Conservation (phyloP, 208 protist genomes). For the Trypanosoma platydactyli region DNA sequence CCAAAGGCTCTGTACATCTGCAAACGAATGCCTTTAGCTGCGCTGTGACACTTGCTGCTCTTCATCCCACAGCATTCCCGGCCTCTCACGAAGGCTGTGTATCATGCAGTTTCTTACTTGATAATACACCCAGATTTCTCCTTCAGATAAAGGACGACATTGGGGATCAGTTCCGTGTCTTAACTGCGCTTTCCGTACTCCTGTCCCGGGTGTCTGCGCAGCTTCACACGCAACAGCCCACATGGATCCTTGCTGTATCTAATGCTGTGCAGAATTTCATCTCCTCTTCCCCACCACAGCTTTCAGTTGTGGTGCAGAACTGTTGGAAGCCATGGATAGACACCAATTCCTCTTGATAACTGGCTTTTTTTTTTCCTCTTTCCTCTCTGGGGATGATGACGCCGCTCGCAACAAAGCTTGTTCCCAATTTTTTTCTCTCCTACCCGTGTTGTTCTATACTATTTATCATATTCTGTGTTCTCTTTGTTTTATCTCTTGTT, state of each 20-base stretch:
- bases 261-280: not conserved
- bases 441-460: not conserved
- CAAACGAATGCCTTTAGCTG: constrained; percentile 27
- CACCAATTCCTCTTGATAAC: not conserved
- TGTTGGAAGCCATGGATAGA: constrained; percentile 11
- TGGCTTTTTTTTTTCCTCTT: not conserved
- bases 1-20: not conserved
- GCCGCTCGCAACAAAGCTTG: no score
- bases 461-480: constrained; percentile 1
- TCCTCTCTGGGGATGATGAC: not conserved
- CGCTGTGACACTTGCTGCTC: constrained; percentile 11
- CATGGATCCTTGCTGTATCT: not conserved
- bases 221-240: not conserved
- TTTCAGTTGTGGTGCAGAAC: constrained; percentile 2
- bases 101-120: not conserved
- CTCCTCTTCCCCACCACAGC: not conserved
- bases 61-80: constrained; percentile 6
- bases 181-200: constrained; percentile 10
- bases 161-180: constrained; percentile 6
- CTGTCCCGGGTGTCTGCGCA: not conserved
- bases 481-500: constrained; percentile 4
- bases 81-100: not conserved
- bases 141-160: constrained; percentile 6
- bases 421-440: no score
- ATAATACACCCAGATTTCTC: constrained; percentile 6